A percentile compares a stretch with the other conserved stretches of the same genome.
Conservation (phyloP, 2,329 filamentous ascomycete genomes). For the Apiospora aurea region DNA sequence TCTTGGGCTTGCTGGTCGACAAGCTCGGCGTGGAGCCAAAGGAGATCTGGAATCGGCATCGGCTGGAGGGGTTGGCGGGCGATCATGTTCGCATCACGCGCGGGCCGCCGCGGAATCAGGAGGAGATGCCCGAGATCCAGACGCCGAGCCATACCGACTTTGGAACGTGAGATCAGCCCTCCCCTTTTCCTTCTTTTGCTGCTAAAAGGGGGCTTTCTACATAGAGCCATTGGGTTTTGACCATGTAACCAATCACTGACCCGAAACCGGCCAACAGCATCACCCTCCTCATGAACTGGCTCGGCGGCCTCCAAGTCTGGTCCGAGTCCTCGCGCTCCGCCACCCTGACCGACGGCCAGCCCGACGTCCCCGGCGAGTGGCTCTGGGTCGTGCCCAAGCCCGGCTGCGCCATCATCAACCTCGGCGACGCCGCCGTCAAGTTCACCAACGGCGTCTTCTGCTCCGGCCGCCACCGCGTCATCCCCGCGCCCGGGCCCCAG, state of each 20-base stretch:
- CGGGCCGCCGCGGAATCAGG: constrained; percentile 40
- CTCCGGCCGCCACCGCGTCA: constrained; percentile 45
- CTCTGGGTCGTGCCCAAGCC: constrained; percentile 45
- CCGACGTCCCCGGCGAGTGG: constrained; percentile 42
- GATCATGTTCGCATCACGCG: constrained; percentile 44
- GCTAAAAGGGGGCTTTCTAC: neutral
- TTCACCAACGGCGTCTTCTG: constrained; percentile 44
- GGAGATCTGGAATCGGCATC: constrained; percentile 38
- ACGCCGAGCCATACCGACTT: constrained; percentile 47
- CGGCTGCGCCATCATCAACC: constrained; percentile 47
- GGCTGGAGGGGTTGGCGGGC: constrained; percentile 39
- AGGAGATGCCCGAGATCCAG: constrained; percentile 42
- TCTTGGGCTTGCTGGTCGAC: constrained; percentile 39
- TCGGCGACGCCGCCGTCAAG: constrained; percentile 47
- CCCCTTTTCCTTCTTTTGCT: neutral
- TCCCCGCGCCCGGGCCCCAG: constrained; percentile 42
- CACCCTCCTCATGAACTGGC: constrained; percentile 49
- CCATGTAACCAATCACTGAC: neutral
- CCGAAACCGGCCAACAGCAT: constrained; percentile 34
- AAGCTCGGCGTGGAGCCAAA: constrained; percentile 38
- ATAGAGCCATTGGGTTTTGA: neutral
- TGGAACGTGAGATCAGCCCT: constrained; percentile 39
- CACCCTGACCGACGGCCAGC: constrained; percentile 35
- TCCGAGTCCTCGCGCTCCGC: constrained; percentile 40
- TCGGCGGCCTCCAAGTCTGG: constrained; percentile 48